These are phyloP conservation scores for Fraxinus platypoda DNA, from an alignment of 305 asterid genomes.

Conservation along the genomic window DNA sequence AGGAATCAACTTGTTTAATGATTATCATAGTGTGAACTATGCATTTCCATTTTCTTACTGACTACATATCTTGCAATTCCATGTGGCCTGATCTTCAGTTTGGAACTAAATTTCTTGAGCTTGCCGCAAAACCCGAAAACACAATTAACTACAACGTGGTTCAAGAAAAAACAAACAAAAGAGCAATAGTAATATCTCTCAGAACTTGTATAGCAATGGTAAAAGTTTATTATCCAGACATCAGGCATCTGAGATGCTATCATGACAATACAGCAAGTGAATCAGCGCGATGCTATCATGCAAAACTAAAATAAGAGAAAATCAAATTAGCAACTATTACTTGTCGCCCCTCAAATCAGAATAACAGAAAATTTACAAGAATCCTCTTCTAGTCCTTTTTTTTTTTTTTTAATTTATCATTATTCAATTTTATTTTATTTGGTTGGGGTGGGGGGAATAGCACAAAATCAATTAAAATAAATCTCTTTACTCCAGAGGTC, in stretches of 20 bases:
- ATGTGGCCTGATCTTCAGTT: background rate
- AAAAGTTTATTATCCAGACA: slow-evolving; percentile 9
- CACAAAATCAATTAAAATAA: background rate
- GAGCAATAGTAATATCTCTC: background rate
- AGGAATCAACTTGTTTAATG: background rate
- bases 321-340: background rate
- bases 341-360: background rate
- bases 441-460: background rate
- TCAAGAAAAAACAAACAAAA: background rate
- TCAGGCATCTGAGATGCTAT: background rate
- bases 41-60: background rate
- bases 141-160: background rate
- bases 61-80: background rate
- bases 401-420: background rate
- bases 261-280: background rate
- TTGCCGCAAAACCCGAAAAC: background rate
- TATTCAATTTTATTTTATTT: background rate
- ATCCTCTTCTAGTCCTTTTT: background rate
- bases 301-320: slow-evolving; percentile 1
- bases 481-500: background rate
- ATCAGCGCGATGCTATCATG: slow-evolving; percentile 1
- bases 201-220: background rate
- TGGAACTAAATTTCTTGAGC: background rate
- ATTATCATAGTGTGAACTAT: background rate
- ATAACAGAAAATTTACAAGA: background rate